Conservation (phyloP, 495 filamentous ascomycete species). For the Aspergillus mulundensis region DNA sequence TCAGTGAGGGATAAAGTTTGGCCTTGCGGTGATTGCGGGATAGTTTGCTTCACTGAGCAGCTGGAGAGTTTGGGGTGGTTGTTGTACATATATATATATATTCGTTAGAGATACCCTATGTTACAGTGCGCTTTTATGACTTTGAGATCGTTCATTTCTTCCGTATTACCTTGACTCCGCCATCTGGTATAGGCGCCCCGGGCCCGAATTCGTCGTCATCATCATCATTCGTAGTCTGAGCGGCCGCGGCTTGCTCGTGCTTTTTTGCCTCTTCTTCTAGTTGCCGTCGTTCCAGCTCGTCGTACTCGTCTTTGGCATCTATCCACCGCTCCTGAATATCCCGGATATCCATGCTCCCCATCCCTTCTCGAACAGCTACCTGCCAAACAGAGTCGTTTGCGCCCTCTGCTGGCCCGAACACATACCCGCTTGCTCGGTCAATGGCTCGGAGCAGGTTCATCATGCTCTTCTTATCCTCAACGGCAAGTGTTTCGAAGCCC, state of each 20-base stretch:
- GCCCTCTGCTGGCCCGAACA: slow-evolving; percentile 85
- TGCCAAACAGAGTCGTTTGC: slow-evolving; percentile 94
- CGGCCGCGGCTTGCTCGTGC: slow-evolving; percentile 23
- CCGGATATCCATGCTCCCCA: slow-evolving; percentile 69
- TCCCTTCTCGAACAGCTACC: slow-evolving; percentile 84
- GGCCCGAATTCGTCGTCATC: slow-evolving; percentile 32
- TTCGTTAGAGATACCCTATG: slow-evolving; percentile 39
- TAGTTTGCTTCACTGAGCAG: neutral
- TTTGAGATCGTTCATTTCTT: slow-evolving; percentile 21
- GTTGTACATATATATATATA: slow-evolving; percentile 12
- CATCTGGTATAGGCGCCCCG: slow-evolving; percentile 31
- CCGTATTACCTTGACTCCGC: slow-evolving; percentile 45
- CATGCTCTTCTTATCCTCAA: slow-evolving; percentile 96
- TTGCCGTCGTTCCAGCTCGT: slow-evolving; percentile 69
- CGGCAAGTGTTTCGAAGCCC: slow-evolving; percentile 86
- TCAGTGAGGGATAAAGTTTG: neutral
- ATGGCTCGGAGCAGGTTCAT: slow-evolving; percentile 82
- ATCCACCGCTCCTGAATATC: slow-evolving; percentile 97
- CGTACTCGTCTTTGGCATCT: slow-evolving; percentile 81
- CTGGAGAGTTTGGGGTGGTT: neutral
- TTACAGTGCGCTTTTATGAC: slow-evolving; percentile 19
- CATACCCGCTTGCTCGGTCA: slow-evolving; percentile 88
- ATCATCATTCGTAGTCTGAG: slow-evolving; percentile 23
- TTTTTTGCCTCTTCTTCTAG: slow-evolving; percentile 58
- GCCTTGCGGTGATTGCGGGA: neutral